Evolutionary conservation across 2,329 filamentous ascomycete genomes (phyloP), one percentile per base, ranked within the genome.

Genomic region (Aspergillus aculeatinus): DNA sequence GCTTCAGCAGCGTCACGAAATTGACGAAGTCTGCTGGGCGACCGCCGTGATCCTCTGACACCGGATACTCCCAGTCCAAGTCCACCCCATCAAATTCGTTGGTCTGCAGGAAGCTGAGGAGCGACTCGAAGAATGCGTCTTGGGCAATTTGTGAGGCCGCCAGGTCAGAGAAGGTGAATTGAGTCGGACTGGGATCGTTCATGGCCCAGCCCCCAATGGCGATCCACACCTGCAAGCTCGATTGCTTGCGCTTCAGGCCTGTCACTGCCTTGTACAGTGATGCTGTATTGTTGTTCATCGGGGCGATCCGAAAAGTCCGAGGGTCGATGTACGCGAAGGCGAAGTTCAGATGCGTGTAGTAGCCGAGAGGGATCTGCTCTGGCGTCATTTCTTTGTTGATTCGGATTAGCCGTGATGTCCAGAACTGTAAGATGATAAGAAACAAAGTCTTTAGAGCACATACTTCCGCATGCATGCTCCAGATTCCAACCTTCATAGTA

Each of bases 301-400:
- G 68, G 0, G 59, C 55, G 2, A 71, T 59, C 0, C 63, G 57
- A 51, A 68, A 80, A 1, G 71, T 72, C 0, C 50, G 54, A 0
- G 79, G 77, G 44, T 82, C 71, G 51, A 83, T 76, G 14, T 72
- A 72, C 2, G 74, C 77, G 60, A 82, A 83, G 0, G 80, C 76
- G 44, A 70, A 76, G 60, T 76, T 77, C 52, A 77, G 42, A 49
- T 76, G 67, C 0, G 63, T 70, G 14, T 72, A 70, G 25, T 64
- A 48, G 29, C 60, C 68, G 27, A 64, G 55, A 9, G 66, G 65
- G 48, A 70, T 65, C 23, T 67, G 51, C 25, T 66, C 53, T 0
- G 68, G 65, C 10, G 35, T 52, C 48, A 68, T 57, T 16, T 53
- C 62, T 55, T 11, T 10, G 44, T 61, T 29, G 14, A 33, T 7